Percentiles rank a stretch among this genome's conserved stretches.
Conservation (phyloP, 2,329 filamentous ascomycete genomes). For the Diplodia intermedia region DNA sequence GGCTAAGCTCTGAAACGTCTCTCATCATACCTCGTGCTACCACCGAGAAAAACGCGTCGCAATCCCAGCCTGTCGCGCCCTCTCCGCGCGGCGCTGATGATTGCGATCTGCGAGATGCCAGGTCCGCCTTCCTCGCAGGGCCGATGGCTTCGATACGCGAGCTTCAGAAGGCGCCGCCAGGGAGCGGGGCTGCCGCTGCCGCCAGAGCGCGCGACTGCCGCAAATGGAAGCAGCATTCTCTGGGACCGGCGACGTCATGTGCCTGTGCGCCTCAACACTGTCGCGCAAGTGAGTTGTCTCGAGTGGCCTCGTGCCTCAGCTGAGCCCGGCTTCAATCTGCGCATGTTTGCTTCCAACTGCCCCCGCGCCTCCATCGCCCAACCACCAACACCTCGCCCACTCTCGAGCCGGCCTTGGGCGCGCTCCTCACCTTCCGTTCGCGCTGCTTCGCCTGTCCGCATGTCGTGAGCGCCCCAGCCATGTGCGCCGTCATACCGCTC, state of each 20-base stretch:
- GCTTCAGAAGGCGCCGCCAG: constrained; percentile 1
- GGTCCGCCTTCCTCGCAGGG: background rate
- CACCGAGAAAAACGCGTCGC: background rate
- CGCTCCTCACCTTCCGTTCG: background rate
- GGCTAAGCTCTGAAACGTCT: constrained; percentile 25
- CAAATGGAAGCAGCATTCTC: constrained; percentile 25
- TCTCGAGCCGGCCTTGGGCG: constrained; percentile 14
- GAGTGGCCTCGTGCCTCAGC: constrained; percentile 11
- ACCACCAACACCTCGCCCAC: background rate
- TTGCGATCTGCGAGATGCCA: constrained; percentile 21
- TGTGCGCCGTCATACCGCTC: constrained; percentile 1
- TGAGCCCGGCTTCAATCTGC: background rate
- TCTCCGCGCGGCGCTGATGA: background rate
- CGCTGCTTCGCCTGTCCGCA: background rate
- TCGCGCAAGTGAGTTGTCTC: background rate
- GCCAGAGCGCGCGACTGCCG: background rate
- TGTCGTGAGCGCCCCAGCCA: background rate
- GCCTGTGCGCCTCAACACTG: background rate
- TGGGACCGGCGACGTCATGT: constrained; percentile 4
- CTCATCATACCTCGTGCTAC: constrained; percentile 17
- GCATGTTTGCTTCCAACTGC: constrained; percentile 16
- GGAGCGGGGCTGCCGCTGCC: background rate
- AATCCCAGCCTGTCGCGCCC: constrained; percentile 17
- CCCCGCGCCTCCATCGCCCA: background rate
- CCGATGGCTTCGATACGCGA: too few species aligned